These are phyloP conservation scores for Psilocybe subaeruginosa DNA, from an alignment of 768 basidiomycete species.

Conservation along the genomic window DNA sequence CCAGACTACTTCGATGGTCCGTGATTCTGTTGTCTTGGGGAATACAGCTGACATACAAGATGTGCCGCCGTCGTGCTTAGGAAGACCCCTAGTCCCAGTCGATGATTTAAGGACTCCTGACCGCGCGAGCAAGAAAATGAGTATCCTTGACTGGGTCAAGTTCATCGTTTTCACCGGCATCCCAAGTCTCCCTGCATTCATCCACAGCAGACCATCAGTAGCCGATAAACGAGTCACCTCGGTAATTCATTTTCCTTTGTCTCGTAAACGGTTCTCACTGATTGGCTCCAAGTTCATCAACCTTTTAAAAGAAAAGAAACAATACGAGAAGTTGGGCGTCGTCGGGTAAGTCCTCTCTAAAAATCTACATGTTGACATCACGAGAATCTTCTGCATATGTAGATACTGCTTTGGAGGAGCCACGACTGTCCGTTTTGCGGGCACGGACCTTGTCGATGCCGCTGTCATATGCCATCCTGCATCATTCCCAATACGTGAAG, in stretches of 20 bases:
- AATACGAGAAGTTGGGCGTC: slow-evolving; percentile 43
- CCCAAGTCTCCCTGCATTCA: slow-evolving; percentile 32
- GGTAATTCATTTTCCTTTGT: slow-evolving; percentile 6
- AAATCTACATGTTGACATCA: neutral
- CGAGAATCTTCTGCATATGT: neutral
- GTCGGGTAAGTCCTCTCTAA: slow-evolving; percentile 33
- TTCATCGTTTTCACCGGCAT: slow-evolving; percentile 28
- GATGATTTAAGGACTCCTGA: slow-evolving; percentile 31
- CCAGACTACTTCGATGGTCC: slow-evolving; percentile 58
- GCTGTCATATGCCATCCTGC: slow-evolving; percentile 44
- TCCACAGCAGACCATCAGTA: slow-evolving; percentile 34
- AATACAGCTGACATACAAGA: neutral
- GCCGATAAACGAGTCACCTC: slow-evolving; percentile 29
- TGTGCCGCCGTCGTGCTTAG: slow-evolving; percentile 17
- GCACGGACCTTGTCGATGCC: slow-evolving; percentile 33
- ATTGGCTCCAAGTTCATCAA: slow-evolving; percentile 32
- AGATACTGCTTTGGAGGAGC: slow-evolving; percentile 47
- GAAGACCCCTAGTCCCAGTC: slow-evolving; percentile 31
- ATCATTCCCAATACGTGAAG: slow-evolving; percentile 27
- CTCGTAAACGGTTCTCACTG: neutral
- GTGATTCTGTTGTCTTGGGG: neutral
- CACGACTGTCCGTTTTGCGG: slow-evolving; percentile 35
- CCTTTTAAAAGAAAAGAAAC: slow-evolving; percentile 36
- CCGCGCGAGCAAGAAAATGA: slow-evolving; percentile 35
- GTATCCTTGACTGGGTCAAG: slow-evolving; percentile 30